Percentiles rank a stretch among this genome's conserved stretches.
Evolutionary conservation across 2,329 filamentous ascomycete species (phyloP).

Genomic region (Clarireedia homoeocarpa): DNA sequence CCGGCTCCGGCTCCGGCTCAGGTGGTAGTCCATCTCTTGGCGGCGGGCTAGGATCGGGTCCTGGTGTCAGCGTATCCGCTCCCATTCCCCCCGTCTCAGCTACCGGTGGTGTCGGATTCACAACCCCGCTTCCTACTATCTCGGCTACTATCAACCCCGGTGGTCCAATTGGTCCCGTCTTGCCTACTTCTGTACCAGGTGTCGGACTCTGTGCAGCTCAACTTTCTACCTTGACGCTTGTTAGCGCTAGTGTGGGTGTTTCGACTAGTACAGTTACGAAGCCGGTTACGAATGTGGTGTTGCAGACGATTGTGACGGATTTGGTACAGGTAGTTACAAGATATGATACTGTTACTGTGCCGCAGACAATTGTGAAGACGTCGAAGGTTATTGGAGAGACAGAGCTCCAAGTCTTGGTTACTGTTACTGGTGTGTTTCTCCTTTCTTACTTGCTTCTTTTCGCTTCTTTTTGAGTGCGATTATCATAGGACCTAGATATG

Average conservation of each 20-base stretch:
- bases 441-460: neutral
- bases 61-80: neutral
- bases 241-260: too few species aligned
- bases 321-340: neutral
- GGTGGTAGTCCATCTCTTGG: neutral
- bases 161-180: neutral
- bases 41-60: neutral
- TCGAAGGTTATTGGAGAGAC: neutral
- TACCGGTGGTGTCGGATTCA: neutral
- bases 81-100: neutral
- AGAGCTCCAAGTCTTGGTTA: neutral
- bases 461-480: neutral
- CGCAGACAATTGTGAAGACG: neutral
- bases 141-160: neutral
- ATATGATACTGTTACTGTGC: neutral
- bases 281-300: neutral
- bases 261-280: neutral
- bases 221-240: neutral
- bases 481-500: neutral
- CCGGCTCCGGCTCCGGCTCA: neutral
- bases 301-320: neutral
- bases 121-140: neutral
- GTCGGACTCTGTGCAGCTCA: neutral
- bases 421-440: neutral
- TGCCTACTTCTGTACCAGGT: neutral